A percentile compares a stretch with the other conserved stretches of the same genome.
Evolutionary conservation across 2,329 filamentous ascomycete species (phyloP).

Genomic region (Pseudocercospora fuligena): DNA sequence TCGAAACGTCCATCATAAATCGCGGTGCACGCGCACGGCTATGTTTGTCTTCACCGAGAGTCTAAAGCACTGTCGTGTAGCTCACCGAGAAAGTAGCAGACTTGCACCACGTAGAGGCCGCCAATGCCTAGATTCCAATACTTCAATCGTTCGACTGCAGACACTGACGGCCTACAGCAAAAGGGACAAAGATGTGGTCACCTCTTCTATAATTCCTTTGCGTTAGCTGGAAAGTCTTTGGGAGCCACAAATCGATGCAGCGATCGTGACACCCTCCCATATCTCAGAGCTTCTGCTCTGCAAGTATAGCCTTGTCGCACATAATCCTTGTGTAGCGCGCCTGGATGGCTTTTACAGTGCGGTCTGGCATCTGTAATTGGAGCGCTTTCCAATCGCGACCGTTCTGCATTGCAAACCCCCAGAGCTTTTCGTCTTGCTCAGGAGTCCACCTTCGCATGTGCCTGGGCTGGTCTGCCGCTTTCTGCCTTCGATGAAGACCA

Average conservation of each 20-base stretch:
- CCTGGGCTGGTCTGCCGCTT: background rate
- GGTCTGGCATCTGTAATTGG: background rate
- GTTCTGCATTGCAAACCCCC: background rate
- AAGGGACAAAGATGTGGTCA: background rate
- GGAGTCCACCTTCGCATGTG: background rate
- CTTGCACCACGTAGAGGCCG: too few relatives aligned
- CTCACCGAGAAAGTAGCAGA: too few relatives aligned
- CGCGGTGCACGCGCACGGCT: too few relatives aligned
- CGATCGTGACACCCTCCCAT: background rate
- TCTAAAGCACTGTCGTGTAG: too few relatives aligned
- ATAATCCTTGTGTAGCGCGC: background rate
- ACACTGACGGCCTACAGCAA: background rate
- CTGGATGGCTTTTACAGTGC: background rate
- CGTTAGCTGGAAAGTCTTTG: background rate
- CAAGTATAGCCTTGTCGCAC: background rate
- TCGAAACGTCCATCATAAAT: too few relatives aligned
- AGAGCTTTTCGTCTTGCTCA: background rate
- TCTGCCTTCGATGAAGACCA: background rate
- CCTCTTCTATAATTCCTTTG: background rate
- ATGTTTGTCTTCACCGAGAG: too few relatives aligned
- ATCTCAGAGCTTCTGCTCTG: background rate
- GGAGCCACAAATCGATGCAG: background rate
- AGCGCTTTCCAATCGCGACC: background rate
- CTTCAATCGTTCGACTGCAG: background rate
- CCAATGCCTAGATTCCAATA: background rate